Evolutionary conservation across 371 early-diverging fungal species (phyloP).

Genomic region (Zychaea mexicana): DNA sequence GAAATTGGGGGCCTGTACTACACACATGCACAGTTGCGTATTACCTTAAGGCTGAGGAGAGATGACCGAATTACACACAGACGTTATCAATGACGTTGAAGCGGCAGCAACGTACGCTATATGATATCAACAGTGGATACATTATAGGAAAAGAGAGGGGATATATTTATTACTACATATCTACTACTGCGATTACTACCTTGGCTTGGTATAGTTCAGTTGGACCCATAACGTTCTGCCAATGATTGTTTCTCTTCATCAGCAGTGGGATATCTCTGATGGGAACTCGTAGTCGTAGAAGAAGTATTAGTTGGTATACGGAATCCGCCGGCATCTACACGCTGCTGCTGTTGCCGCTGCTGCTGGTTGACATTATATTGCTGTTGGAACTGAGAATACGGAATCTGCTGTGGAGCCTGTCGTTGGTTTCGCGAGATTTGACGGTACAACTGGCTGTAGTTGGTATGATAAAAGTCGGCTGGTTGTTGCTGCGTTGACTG

Average conservation of each 20-base stretch:
- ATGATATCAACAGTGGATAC: no score
- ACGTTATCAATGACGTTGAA: no score
- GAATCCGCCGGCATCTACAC: slow-evolving; percentile 49
- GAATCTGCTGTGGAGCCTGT: slow-evolving; percentile 25
- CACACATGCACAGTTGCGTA: neutral
- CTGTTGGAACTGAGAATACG: slow-evolving; percentile 47
- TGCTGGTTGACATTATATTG: no score
- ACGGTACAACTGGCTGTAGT: slow-evolving; percentile 45
- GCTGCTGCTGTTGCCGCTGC: slow-evolving; percentile 18
- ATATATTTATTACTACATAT: neutral
- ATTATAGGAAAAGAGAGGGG: neutral
- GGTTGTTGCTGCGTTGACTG: slow-evolving; percentile 9
- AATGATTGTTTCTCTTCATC: slow-evolving; percentile 26
- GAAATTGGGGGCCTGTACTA: neutral
- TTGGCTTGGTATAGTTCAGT: neutral
- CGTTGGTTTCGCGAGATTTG: slow-evolving; percentile 39
- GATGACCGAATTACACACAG: no score
- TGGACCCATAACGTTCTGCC: slow-evolving; percentile 16
- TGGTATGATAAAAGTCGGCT: slow-evolving; percentile 17
- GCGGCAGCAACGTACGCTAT: no score
- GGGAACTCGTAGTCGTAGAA: neutral
- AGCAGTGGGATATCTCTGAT: slow-evolving; percentile 13
- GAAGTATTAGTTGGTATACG: slow-evolving; percentile 32
- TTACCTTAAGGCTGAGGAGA: no score
- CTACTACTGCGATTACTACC: neutral